phyloP scores from a whole-genome alignment of 805 yeast genomes.

The Debaryomyces hansenii region DNA sequence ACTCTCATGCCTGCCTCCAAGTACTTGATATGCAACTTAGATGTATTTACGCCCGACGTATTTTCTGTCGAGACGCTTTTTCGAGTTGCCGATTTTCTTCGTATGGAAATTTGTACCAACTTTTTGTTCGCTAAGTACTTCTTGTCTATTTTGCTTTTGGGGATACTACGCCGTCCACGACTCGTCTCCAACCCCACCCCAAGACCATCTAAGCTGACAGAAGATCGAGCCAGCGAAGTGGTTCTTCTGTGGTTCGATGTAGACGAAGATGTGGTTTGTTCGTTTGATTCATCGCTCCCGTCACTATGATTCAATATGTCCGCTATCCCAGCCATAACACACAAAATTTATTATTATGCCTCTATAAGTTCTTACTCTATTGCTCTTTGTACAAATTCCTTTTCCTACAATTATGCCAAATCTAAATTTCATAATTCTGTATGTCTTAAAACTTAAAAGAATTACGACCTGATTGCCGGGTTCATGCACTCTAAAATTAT shows the following conservation, averaged over 20 bases:
- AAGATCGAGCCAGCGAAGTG: no score
- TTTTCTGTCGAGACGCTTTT: not conserved
- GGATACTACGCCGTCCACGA: not conserved
- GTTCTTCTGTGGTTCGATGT: no score
- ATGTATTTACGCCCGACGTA: not conserved
- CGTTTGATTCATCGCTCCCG: not conserved
- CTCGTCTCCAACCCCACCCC: no score
- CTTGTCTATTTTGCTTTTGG: slow-evolving; percentile 4
- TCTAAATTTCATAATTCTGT: no score
- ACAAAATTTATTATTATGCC: not conserved
- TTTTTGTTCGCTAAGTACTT: slow-evolving; percentile 2
- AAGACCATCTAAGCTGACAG: no score
- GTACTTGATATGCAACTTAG: slow-evolving; percentile 42
- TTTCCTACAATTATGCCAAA: no score
- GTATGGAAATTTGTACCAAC: slow-evolving; percentile 6
- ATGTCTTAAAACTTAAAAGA: no score
- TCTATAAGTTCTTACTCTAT: no score
- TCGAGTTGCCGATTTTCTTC: slow-evolving; percentile 4
- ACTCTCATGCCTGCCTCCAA: slow-evolving; percentile 53
- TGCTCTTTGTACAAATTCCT: no score
- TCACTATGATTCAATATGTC: slow-evolving; percentile 1
- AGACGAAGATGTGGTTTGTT: no score
- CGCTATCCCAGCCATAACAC: not conserved
- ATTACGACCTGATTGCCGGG: no score
- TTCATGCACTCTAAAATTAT: no score